Conservation (phyloP, 75 land plant genomes). For the Pinus taeda region DNA sequence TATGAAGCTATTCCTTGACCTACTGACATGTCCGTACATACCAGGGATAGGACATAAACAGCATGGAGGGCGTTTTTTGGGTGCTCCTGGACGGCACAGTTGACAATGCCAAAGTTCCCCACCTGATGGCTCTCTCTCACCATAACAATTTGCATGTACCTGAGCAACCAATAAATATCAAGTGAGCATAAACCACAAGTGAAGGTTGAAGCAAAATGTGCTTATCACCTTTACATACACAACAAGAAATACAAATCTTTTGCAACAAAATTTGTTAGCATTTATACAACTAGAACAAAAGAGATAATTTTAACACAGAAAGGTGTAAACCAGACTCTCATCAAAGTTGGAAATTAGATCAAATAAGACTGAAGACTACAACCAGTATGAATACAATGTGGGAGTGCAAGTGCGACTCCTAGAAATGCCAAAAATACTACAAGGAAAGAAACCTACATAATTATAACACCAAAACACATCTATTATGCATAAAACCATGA, state of each 20-base stretch:
- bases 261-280: too few species aligned
- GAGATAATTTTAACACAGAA: background rate
- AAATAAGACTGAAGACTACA: too few species aligned
- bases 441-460: too few species aligned
- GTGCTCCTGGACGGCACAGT: constrained; percentile 86
- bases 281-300: background rate
- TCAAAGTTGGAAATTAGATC: background rate
- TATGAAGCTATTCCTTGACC: too few species aligned
- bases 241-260: too few species aligned
- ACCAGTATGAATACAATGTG: too few species aligned
- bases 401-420: too few species aligned
- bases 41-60: constrained; percentile 93
- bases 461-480: too few species aligned
- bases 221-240: too few species aligned
- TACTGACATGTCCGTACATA: constrained; percentile 10
- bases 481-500: too few species aligned
- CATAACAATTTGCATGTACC: constrained; percentile 97
- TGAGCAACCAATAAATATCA: constrained; percentile 15
- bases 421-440: too few species aligned
- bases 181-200: background rate
- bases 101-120: constrained; percentile 92
- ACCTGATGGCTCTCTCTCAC: constrained; percentile 75
- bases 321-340: background rate
- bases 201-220: background rate
- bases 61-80: constrained; percentile 65